Evolutionary conservation across 495 filamentous ascomycete species (phyloP).

Genomic region (Daldinia childiae): DNA sequence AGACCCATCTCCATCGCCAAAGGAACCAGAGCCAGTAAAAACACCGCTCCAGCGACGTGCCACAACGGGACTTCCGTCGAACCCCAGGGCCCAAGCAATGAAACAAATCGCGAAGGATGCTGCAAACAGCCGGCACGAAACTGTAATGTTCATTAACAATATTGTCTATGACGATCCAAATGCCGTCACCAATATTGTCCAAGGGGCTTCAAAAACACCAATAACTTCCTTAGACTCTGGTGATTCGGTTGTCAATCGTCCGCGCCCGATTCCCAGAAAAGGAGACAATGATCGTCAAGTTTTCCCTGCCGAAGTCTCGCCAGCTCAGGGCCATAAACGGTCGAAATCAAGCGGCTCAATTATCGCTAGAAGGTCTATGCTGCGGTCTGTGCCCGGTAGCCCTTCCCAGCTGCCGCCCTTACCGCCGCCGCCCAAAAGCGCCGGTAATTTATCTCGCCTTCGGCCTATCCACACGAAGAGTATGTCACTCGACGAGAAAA

Average conservation of each 20-base stretch:
- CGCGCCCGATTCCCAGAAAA: conserved; percentile 62
- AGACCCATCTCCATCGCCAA: conserved; percentile 31
- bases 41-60: conserved; percentile 57
- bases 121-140: conserved; percentile 51
- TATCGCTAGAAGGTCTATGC: conserved; percentile 53
- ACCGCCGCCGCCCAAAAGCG: conserved; percentile 56
- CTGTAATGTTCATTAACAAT: conserved; percentile 63
- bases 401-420: conserved; percentile 58
- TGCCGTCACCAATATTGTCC: conserved; percentile 57
- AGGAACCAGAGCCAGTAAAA: conserved; percentile 47
- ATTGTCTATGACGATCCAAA: conserved; percentile 60
- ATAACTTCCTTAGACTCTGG: conserved; percentile 38
- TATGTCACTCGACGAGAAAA: conserved; percentile 65
- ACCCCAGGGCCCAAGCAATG: conserved; percentile 58
- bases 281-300: conserved; percentile 50
- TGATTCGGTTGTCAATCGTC: conserved; percentile 59
- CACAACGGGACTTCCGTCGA: conserved; percentile 60
- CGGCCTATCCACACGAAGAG: conserved; percentile 61
- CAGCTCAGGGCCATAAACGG: conserved; percentile 49
- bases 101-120: conserved; percentile 45
- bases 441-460: conserved; percentile 42
- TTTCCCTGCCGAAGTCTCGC: conserved; percentile 54
- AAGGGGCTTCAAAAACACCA: conserved; percentile 47
- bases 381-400: conserved; percentile 56
- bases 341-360: conserved; percentile 58